These are phyloP conservation scores for Podospora pseudoanserina DNA, from an alignment of 495 filamentous ascomycete species.

Conservation along the genomic window DNA sequence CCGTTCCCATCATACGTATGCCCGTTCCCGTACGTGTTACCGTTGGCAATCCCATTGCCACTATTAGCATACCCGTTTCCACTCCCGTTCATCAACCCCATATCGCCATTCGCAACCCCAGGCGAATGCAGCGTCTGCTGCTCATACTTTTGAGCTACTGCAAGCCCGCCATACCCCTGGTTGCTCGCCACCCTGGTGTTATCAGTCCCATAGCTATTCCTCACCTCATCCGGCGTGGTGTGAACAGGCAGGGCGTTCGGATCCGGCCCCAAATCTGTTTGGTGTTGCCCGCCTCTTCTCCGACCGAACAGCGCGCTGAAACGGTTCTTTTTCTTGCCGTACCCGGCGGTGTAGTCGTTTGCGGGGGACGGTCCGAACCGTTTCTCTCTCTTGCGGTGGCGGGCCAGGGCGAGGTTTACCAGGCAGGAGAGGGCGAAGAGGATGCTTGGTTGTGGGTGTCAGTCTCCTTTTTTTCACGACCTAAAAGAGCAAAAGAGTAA, in stretches of 20 bases:
- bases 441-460: slow-evolving; percentile 42
- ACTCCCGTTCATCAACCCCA: not conserved
- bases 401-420: slow-evolving; percentile 60
- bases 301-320: slow-evolving; percentile 30
- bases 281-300: slow-evolving; percentile 16
- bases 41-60: not conserved
- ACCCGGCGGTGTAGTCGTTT: slow-evolving; percentile 53
- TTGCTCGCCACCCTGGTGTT: slow-evolving; percentile 32
- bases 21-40: not conserved
- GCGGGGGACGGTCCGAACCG: slow-evolving; percentile 72
- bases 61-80: not conserved
- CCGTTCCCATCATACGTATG: not conserved
- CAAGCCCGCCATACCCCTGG: slow-evolving; percentile 13
- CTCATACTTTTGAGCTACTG: slow-evolving; percentile 15
- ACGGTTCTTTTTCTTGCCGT: slow-evolving; percentile 42
- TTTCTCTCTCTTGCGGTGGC: slow-evolving; percentile 72
- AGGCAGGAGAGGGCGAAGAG: slow-evolving; percentile 65
- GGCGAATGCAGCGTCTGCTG: not conserved
- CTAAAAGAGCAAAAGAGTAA: not conserved
- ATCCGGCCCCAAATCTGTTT: slow-evolving; percentile 10
- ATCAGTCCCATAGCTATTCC: slow-evolving; percentile 42
- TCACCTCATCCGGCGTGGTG: slow-evolving; percentile 38
- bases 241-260: slow-evolving; percentile 40
- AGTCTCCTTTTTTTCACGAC: slow-evolving; percentile 4
- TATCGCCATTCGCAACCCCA: not conserved